A percentile compares a stretch with the other conserved stretches of the same genome.
These are phyloP conservation scores for Ogataea paradorogensis DNA, from an alignment of 805 yeast genomes.

Conservation along the genomic window DNA sequence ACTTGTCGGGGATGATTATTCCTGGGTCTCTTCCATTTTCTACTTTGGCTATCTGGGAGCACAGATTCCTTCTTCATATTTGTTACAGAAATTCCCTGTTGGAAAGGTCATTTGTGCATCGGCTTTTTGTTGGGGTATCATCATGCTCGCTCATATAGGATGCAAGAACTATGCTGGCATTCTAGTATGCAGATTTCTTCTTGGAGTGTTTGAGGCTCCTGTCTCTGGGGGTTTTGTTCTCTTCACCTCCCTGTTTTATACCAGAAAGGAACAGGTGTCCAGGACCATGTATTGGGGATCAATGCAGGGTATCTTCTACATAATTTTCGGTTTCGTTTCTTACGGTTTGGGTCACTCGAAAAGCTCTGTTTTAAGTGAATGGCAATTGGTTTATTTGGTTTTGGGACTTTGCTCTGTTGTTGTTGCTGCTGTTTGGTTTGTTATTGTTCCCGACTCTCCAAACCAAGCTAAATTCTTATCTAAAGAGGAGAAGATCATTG, in stretches of 20 bases:
- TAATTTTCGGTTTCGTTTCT: slow-evolving; percentile 18
- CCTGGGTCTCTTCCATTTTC: slow-evolving; percentile 40
- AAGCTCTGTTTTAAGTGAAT: slow-evolving; percentile 19
- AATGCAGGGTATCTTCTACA: slow-evolving; percentile 12
- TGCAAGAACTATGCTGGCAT: slow-evolving; percentile 36
- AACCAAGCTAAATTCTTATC: slow-evolving; percentile 27
- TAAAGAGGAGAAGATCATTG: slow-evolving; percentile 27
- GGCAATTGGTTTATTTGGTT: slow-evolving; percentile 31
- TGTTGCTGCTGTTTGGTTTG: slow-evolving; percentile 23
- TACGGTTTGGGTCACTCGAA: slow-evolving; percentile 31
- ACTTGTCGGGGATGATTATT: slow-evolving; percentile 33
- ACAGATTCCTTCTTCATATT: slow-evolving; percentile 41
- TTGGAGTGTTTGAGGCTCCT: slow-evolving; percentile 37
- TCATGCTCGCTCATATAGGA: slow-evolving; percentile 34
- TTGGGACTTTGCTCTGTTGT: slow-evolving; percentile 27
- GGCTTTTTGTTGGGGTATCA: slow-evolving; percentile 35
- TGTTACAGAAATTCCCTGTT: slow-evolving; percentile 50
- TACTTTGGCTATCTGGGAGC: slow-evolving; percentile 45
- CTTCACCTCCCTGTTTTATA: slow-evolving; percentile 31
- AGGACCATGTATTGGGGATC: slow-evolving; percentile 20
- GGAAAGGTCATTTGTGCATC: slow-evolving; percentile 34
- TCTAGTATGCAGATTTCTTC: slow-evolving; percentile 33
- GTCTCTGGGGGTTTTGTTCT: slow-evolving; percentile 34
- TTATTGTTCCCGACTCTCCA: slow-evolving; percentile 29
- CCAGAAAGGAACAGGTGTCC: slow-evolving; percentile 34